Conservation (phyloP, 1,284 basidiomycete genomes). For the Meira nashicola region DNA sequence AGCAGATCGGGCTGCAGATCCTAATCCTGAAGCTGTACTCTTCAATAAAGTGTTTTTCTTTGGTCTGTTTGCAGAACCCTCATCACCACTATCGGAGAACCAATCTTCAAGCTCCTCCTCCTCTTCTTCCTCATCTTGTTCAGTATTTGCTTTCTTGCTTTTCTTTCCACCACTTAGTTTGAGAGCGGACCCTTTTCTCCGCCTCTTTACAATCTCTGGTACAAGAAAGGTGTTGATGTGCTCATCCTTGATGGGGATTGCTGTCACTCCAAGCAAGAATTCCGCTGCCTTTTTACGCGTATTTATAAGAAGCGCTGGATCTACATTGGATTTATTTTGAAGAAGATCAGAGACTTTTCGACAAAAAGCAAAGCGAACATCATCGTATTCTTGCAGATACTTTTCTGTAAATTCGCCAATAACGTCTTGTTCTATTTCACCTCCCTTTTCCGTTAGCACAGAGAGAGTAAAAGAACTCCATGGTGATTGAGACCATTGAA, state of each 20-base stretch:
- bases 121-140: slow-evolving; percentile 42
- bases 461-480: slow-evolving; percentile 21
- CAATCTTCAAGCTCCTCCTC: slow-evolving; percentile 58
- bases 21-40: slow-evolving; percentile 17
- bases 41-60: slow-evolving; percentile 7
- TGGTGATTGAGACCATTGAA: slow-evolving; percentile 28
- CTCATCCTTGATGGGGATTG: slow-evolving; percentile 69
- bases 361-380: slow-evolving; percentile 84
- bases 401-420: slow-evolving; percentile 32
- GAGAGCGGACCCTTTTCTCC: neutral
- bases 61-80: slow-evolving; percentile 32
- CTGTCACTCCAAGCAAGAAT: slow-evolving; percentile 71
- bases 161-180: slow-evolving; percentile 16
- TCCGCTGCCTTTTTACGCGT: slow-evolving; percentile 65
- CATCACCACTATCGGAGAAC: slow-evolving; percentile 46
- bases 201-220: slow-evolving; percentile 53
- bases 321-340: slow-evolving; percentile 23
- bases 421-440: slow-evolving; percentile 30
- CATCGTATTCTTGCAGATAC: slow-evolving; percentile 59
- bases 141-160: slow-evolving; percentile 36
- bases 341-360: slow-evolving; percentile 62
- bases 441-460: slow-evolving; percentile 14
- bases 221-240: slow-evolving; percentile 81
- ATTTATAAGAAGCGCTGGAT: slow-evolving; percentile 10
- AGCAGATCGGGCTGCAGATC: slow-evolving; percentile 19